These are phyloP conservation scores for Cucumis melo DNA, from an alignment of 306 rosid species.

Conservation along the genomic window DNA sequence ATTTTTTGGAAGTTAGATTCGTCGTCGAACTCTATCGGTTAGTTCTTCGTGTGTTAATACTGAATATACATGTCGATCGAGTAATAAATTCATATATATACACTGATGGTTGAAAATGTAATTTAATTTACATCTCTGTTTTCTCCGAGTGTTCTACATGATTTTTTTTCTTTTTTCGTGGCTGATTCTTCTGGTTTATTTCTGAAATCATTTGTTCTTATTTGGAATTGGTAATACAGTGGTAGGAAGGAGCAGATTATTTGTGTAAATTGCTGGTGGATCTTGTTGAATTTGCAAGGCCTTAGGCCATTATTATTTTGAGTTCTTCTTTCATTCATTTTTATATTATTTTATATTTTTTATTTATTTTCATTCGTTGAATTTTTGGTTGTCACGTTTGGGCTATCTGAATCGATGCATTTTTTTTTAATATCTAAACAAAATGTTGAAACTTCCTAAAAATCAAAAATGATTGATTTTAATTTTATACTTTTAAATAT, in stretches of 20 bases:
- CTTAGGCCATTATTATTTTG: neutral
- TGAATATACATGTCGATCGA: neutral
- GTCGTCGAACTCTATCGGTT: neutral
- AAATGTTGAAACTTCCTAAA: neutral
- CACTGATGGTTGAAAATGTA: neutral
- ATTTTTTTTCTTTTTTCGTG: neutral
- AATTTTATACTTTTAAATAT: neutral
- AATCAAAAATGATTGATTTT: neutral
- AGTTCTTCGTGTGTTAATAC: constrained; percentile 4
- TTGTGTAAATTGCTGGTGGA: neutral
- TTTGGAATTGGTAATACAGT: neutral
- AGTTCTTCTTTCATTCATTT: neutral
- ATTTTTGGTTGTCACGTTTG: neutral
- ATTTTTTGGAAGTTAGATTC: neutral
- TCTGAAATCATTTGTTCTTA: neutral
- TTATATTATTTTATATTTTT: no score
- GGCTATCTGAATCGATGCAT: neutral
- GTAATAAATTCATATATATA: neutral
- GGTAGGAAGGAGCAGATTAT: neutral
- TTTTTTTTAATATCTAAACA: neutral
- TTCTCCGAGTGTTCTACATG: neutral
- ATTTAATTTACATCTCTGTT: neutral
- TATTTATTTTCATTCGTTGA: neutral
- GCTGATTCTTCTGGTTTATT: neutral
- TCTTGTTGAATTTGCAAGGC: neutral